A percentile compares a stretch with the other conserved stretches of the same genome.
Evolutionary conservation across 805 yeast species (phyloP).

Genomic region (Wickerhamomyces ciferrii): DNA sequence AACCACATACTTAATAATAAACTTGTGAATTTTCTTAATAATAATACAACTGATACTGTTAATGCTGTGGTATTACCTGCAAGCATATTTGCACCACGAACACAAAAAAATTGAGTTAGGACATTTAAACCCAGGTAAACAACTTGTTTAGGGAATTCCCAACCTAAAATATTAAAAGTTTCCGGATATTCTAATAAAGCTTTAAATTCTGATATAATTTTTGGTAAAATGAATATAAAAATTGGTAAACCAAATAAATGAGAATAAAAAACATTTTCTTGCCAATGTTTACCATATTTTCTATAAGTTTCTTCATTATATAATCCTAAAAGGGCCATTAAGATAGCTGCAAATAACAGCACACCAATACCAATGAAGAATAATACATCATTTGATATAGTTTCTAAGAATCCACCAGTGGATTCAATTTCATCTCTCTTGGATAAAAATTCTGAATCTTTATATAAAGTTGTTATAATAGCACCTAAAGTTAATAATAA

Average conservation of each 20-base stretch:
- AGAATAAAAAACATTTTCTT: slow-evolving; percentile 57
- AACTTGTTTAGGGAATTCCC: slow-evolving; percentile 20
- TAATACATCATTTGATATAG: slow-evolving; percentile 9
- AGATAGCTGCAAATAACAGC: slow-evolving; percentile 40
- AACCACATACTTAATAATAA: slow-evolving; percentile 48
- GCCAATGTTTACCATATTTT: slow-evolving; percentile 56
- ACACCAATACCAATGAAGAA: slow-evolving; percentile 27
- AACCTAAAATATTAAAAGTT: slow-evolving; percentile 11
- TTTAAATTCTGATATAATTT: slow-evolving; percentile 27
- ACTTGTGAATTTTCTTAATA: slow-evolving; percentile 58
- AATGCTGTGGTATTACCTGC: slow-evolving; percentile 56
- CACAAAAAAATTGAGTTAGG: slow-evolving; percentile 55
- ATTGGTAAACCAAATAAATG: slow-evolving; percentile 53
- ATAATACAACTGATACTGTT: slow-evolving; percentile 55
- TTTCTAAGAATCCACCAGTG: background rate
- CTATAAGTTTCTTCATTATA: slow-evolving; percentile 46
- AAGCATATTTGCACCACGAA: slow-evolving; percentile 60
- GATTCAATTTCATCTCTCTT: slow-evolving; percentile 12
- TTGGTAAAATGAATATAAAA: slow-evolving; percentile 32
- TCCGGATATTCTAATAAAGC: slow-evolving; percentile 17
- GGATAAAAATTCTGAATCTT: slow-evolving; percentile 20
- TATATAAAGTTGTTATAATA: slow-evolving; percentile 32
- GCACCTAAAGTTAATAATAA: slow-evolving; percentile 51
- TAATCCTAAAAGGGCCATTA: slow-evolving; percentile 54
- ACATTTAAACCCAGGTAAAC: slow-evolving; percentile 36